phyloP scores from a whole-genome alignment of 2,329 filamentous ascomycete genomes.

The Metarhizium humberi region DNA sequence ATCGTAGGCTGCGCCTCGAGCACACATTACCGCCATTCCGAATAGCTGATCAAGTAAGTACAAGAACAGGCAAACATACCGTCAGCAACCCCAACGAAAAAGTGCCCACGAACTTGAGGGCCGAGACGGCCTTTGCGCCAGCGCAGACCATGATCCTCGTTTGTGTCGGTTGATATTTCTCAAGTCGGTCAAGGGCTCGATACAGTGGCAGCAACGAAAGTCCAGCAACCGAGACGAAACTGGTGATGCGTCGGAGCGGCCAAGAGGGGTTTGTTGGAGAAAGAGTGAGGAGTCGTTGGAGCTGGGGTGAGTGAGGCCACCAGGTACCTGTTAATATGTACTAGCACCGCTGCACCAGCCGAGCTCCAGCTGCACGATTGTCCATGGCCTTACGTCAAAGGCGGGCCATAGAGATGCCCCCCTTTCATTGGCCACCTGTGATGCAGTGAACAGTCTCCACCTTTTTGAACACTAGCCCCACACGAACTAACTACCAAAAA shows the following conservation, averaged over 20 bases:
- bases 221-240: not conserved
- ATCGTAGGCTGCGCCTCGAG: too few relatives aligned
- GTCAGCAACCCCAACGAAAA: conserved; percentile 82
- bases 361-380: too few relatives aligned
- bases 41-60: conserved; percentile 3
- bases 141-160: conserved; percentile 48
- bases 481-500: not conserved
- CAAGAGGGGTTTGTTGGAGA: not conserved
- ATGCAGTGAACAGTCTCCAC: not conserved
- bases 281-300: not conserved
- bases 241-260: not conserved
- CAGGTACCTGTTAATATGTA: not conserved
- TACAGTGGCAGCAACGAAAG: not conserved
- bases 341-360: not conserved
- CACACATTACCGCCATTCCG: not conserved
- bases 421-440: not conserved
- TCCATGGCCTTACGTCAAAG: not conserved
- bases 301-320: not conserved
- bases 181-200: not conserved
- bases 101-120: conserved; percentile 88
- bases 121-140: conserved; percentile 46
- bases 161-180: not conserved
- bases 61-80: conserved; percentile 41
- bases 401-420: not conserved
- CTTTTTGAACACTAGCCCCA: not conserved